Conservation (phyloP, 2,329 filamentous ascomycete species). For the Aspergillus cejpii region DNA sequence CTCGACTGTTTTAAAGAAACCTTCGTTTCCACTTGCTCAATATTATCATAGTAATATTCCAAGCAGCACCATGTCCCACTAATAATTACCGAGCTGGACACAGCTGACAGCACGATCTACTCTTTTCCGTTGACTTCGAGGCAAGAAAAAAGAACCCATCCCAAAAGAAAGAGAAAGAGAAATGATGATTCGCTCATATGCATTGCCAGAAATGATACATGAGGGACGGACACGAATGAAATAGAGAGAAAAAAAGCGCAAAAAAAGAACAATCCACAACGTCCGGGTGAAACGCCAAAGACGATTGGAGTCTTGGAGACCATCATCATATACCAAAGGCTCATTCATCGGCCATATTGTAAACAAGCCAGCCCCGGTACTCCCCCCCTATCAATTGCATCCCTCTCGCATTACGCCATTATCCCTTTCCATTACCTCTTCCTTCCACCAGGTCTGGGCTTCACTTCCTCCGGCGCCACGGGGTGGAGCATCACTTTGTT, state of each 20-base stretch:
- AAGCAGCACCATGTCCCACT: neutral
- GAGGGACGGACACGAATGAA: conserved; percentile 1
- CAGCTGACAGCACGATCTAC: neutral
- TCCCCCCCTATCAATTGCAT: neutral
- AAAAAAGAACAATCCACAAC: neutral
- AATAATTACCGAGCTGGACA: neutral
- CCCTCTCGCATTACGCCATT: neutral
- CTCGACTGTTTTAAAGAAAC: too few relatives aligned
- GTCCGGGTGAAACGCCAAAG: neutral
- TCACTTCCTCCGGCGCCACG: conserved; percentile 59
- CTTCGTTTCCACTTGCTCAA: too few relatives aligned
- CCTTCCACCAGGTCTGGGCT: conserved; percentile 45
- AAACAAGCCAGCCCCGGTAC: neutral
- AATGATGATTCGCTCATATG: conserved; percentile 18
- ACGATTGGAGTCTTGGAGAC: neutral
- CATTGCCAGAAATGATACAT: conserved; percentile 15
- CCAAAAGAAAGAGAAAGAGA: neutral
- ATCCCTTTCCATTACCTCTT: conserved; percentile 32
- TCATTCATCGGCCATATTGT: neutral
- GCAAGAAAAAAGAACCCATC: conserved; percentile 3
- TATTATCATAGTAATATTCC: neutral
- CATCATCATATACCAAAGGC: neutral
- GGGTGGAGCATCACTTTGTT: conserved; percentile 83
- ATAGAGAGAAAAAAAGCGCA: neutral
- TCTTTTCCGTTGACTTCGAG: neutral